Evolutionary conservation across 768 basidiomycete species (phyloP).

Genomic region (Cystobasidium ongulense): DNA sequence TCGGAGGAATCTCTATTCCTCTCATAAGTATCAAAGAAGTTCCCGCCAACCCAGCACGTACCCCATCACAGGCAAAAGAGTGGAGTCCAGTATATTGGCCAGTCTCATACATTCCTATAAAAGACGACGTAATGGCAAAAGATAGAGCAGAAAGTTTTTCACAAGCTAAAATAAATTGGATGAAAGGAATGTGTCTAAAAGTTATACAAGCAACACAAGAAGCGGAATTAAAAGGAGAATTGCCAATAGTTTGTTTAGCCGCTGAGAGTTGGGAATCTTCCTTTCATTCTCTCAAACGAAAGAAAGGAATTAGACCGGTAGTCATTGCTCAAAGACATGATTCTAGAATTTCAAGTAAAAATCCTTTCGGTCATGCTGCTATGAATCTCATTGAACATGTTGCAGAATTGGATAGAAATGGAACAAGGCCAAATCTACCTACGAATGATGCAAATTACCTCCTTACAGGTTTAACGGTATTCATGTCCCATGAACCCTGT

Average conservation of each 20-base stretch:
- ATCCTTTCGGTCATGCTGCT: conserved; percentile 78
- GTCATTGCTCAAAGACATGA: conserved; percentile 54
- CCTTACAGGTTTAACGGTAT: conserved; percentile 71
- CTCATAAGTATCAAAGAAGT: conserved; percentile 43
- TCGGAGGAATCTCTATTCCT: not conserved
- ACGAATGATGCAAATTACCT: conserved; percentile 76
- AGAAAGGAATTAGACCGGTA: conserved; percentile 10
- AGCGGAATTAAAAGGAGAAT: not conserved
- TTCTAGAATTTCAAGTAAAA: conserved; percentile 58
- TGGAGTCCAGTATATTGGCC: conserved; percentile 34
- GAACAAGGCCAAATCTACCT: conserved; percentile 16
- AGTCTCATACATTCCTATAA: not conserved
- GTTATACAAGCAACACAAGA: not conserved
- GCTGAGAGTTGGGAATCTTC: conserved; percentile 8
- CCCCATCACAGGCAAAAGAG: conserved; percentile 40
- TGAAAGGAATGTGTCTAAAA: not conserved
- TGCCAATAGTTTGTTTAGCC: not conserved
- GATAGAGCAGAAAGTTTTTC: conserved; percentile 10
- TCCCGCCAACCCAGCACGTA: conserved; percentile 56
- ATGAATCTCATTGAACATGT: conserved; percentile 57
- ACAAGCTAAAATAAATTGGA: conserved; percentile 15
- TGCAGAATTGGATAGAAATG: conserved; percentile 35
- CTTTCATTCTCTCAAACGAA: not conserved
- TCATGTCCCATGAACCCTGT: conserved; percentile 92
- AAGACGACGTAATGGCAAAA: conserved; percentile 19